Conservation (phyloP, 495 filamentous ascomycete genomes). For the Ramalina intermedia region DNA sequence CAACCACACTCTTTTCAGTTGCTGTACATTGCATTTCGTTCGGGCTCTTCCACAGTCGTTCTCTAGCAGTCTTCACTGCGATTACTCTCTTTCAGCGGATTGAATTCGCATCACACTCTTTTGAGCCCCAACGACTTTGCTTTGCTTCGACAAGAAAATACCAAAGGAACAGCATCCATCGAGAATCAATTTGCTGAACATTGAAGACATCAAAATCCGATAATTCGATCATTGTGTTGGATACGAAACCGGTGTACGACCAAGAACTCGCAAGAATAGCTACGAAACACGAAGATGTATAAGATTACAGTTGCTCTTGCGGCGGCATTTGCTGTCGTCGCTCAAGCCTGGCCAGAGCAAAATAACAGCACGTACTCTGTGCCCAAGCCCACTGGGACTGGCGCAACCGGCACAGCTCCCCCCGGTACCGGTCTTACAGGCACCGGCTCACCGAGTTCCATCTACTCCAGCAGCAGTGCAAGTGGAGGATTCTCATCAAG, state of each 20-base stretch:
- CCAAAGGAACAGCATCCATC: constrained; percentile 2
- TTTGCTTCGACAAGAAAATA: background rate
- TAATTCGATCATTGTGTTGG: background rate
- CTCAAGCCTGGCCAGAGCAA: constrained; percentile 17
- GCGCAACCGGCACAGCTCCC: constrained; percentile 4
- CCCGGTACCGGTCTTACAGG: constrained; percentile 1
- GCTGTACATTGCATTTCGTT: constrained; percentile 19
- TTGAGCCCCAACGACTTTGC: constrained; percentile 8
- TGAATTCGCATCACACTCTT: constrained; percentile 29
- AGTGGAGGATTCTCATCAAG: background rate
- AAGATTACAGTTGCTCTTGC: constrained; percentile 34
- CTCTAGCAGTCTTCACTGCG: constrained; percentile 15
- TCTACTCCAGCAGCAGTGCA: constrained; percentile 2
- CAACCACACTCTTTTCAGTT: constrained; percentile 12
- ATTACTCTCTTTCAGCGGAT: constrained; percentile 35
- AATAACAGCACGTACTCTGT: background rate
- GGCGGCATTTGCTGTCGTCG: constrained; percentile 31
- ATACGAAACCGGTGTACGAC: background rate
- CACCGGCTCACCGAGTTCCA: constrained; percentile 10
- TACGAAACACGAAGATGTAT: constrained; percentile 14
- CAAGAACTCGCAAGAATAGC: background rate
- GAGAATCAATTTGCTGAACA: background rate
- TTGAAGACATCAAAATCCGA: background rate
- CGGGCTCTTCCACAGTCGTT: constrained; percentile 13
- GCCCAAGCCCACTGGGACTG: background rate